These are phyloP conservation scores for Jamesozyma lodderae DNA, from an alignment of 805 yeast genomes.

Conservation along the genomic window DNA sequence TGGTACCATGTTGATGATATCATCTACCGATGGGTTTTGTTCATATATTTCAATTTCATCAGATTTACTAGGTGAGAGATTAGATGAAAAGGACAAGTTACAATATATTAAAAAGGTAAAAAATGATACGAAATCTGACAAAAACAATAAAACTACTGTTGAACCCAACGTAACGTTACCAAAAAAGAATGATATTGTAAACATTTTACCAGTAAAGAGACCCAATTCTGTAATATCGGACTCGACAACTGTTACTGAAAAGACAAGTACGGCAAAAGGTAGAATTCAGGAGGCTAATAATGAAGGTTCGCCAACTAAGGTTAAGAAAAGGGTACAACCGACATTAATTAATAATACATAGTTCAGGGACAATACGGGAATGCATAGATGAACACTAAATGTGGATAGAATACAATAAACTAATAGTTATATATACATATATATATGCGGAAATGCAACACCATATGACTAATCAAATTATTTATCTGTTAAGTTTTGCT, in stretches of 20 bases:
- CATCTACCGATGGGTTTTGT: conserved; percentile 92
- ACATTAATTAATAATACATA: conserved; percentile 6
- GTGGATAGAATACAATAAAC: not conserved
- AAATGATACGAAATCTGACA: not conserved
- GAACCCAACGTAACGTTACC: not conserved
- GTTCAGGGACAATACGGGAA: not conserved
- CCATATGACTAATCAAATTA: not conserved
- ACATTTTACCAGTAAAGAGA: conserved; percentile 19
- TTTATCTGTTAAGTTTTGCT: not conserved
- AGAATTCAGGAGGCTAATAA: not conserved
- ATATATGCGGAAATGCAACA: not conserved
- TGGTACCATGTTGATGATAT: conserved; percentile 59
- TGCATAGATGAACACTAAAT: not conserved
- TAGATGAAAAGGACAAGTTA: conserved; percentile 9
- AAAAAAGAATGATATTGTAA: conserved; percentile 9
- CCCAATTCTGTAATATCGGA: too few species aligned
- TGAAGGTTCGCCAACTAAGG: conserved; percentile 5
- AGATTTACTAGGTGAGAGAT: conserved; percentile 47
- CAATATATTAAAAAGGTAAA: not conserved
- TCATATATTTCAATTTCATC: conserved; percentile 51
- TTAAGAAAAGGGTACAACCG: conserved; percentile 19
- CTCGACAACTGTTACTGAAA: too few species aligned
- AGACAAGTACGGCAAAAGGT: not conserved
- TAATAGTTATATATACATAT: not conserved
- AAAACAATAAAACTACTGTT: not conserved